phyloP scores from a whole-genome alignment of 495 filamentous ascomycete species.

The Annulohypoxylon moriforme region DNA sequence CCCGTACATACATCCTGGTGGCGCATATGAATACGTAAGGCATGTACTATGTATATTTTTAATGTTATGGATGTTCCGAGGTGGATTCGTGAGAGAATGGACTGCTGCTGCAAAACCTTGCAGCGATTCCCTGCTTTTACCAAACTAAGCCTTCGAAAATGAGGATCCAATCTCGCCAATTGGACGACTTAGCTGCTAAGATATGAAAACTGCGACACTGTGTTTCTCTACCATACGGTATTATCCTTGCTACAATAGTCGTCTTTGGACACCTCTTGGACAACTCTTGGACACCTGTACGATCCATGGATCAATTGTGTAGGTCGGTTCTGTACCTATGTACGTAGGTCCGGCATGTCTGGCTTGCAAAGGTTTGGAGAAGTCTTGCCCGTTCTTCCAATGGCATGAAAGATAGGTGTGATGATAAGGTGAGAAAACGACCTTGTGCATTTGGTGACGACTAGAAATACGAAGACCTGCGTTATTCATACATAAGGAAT shows the following conservation, averaged over 20 bases:
- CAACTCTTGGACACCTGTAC: conserved; percentile 7
- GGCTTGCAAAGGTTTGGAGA: conserved; percentile 10
- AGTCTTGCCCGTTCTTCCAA: conserved; percentile 27
- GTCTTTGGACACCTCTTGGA: not conserved
- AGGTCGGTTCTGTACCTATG: conserved; percentile 1
- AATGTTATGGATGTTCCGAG: conserved; percentile 11
- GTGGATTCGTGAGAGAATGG: conserved; percentile 13
- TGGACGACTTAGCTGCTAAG: conserved; percentile 19
- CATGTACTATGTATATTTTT: not conserved
- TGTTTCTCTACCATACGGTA: conserved; percentile 35
- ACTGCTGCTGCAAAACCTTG: conserved; percentile 34
- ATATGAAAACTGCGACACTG: conserved; percentile 42
- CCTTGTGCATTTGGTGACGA: conserved; percentile 30
- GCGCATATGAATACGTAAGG: not conserved
- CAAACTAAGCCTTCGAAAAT: conserved; percentile 37
- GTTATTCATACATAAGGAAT: not conserved
- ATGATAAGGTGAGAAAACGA: conserved; percentile 35
- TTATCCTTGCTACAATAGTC: conserved; percentile 17
- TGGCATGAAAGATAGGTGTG: conserved; percentile 14
- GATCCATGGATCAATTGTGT: conserved; percentile 5
- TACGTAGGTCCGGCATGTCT: conserved; percentile 9
- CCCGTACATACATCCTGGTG: not conserved
- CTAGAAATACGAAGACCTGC: conserved; percentile 30
- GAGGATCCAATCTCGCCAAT: conserved; percentile 42
- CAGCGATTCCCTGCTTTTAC: conserved; percentile 43